Percentiles rank a stretch among this genome's conserved stretches.
Conservation (phyloP, 257 asterid genomes). For the Ilex aquifolium region DNA sequence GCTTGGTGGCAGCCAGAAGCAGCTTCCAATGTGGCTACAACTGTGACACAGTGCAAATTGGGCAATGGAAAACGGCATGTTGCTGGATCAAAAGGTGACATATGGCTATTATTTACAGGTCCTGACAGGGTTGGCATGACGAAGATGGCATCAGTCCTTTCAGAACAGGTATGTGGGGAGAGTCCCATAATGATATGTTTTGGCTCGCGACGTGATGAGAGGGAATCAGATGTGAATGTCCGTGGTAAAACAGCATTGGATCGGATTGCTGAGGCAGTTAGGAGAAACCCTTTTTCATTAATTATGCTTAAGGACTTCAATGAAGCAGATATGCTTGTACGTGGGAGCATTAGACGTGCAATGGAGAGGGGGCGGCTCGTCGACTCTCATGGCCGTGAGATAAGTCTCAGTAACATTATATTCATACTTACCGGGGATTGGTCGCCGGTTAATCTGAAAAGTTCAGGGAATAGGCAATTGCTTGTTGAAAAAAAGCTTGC, state of each 20-base stretch:
- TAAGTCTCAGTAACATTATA: constrained; percentile 69
- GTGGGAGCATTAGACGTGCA: constrained; percentile 58
- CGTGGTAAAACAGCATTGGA: constrained; percentile 82
- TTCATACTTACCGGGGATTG: constrained; percentile 78
- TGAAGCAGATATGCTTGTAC: constrained; percentile 57
- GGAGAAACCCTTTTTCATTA: constrained; percentile 68
- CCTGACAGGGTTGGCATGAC: constrained; percentile 80
- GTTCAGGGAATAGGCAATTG: constrained; percentile 24
- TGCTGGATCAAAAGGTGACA: constrained; percentile 59
- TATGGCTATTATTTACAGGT: constrained; percentile 82
- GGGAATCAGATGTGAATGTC: constrained; percentile 32
- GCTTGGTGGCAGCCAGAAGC: constrained; percentile 99
- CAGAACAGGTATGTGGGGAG: constrained; percentile 64
- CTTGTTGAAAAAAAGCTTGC: constrained; percentile 45
- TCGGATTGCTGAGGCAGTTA: constrained; percentile 72
- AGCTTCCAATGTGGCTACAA: constrained; percentile 64
- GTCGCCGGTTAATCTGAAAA: constrained; percentile 43
- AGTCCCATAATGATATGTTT: constrained; percentile 45
- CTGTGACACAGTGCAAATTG: constrained; percentile 56
- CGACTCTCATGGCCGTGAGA: constrained; percentile 86
- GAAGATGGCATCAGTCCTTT: constrained; percentile 73
- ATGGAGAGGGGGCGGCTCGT: constrained; percentile 68
- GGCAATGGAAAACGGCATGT: constrained; percentile 60
- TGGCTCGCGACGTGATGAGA: constrained; percentile 49
- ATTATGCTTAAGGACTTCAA: constrained; percentile 80